A percentile compares a stretch with the other conserved stretches of the same genome.
Conservation (phyloP, 1,139 yeast species). For the Saccharomyces hybrid region DNA sequence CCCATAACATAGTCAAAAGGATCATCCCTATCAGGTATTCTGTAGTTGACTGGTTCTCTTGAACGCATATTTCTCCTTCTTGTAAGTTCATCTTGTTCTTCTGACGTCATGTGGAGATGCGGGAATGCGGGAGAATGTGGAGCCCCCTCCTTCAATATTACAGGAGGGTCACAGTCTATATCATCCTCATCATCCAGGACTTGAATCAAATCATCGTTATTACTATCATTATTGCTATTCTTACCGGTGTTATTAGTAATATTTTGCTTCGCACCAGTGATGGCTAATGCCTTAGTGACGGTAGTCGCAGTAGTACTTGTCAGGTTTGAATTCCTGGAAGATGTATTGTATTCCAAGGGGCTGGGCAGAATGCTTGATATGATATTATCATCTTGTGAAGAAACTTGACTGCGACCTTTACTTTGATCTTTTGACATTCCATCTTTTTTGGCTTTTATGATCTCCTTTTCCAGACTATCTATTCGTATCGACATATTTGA, state of each 20-base stretch:
- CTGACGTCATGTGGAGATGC: slow-evolving; percentile 9
- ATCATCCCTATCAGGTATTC: slow-evolving; percentile 27
- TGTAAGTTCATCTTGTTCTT: slow-evolving; percentile 1
- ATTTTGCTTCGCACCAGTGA: neutral
- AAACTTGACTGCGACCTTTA: neutral
- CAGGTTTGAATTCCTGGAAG: neutral
- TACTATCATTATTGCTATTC: neutral
- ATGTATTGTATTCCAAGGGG: slow-evolving; percentile 6
- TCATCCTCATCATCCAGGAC: slow-evolving; percentile 21
- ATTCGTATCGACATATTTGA: neutral
- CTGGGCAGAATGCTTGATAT: slow-evolving; percentile 11
- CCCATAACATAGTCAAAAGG: slow-evolving; percentile 26
- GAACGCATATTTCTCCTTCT: slow-evolving; percentile 12
- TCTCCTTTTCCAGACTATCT: neutral
- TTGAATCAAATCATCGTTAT: slow-evolving; percentile 13
- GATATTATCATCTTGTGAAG: slow-evolving; percentile 1
- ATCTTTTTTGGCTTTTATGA: neutral
- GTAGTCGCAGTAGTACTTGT: neutral
- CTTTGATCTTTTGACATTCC: neutral
- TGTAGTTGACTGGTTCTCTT: slow-evolving; percentile 21
- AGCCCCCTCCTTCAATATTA: slow-evolving; percentile 6
- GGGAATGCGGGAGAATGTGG: slow-evolving; percentile 6
- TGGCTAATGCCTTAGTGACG: neutral
- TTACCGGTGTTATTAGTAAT: neutral
- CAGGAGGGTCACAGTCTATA: neutral